Base-by-base conservation (phyloP, 164 flowering plant species). In the Stephania yunnanensis region DNA sequence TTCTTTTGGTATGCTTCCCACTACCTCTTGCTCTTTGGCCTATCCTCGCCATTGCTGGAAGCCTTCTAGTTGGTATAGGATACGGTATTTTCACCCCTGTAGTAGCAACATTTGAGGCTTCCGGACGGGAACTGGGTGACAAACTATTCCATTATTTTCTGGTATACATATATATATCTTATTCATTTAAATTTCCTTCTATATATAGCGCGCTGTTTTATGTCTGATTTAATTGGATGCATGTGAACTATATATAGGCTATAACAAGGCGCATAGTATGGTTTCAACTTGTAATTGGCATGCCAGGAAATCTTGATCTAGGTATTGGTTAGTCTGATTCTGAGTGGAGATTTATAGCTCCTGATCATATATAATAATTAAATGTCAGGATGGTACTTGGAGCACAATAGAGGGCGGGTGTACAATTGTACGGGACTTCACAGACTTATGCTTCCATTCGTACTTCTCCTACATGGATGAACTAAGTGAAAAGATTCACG, bases 391-490 rank as follows among this genome's bases (percentile, higher is more conserved):
- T 81, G 99, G 99, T 36, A 80, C 85, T 73, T 83, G 82, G 86
- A 84, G 94, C 76, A 89, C 99, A 3, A 31, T 93, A 3, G 44
- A 83, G 77, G 91, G 87, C 68, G 85, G 96, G 80, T 93, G 90
- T 81, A 91, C 90, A 0, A 87, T 80, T 17, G 99, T 95, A 52
- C 82, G 81, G 46, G 99, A 95, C 74, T 85, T 95, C 76, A 88
- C 89, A 0, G 98, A 95, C 78, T 87, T 95, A 76, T 93, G 95
- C 84, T 95, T 92, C 82, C 94, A 93, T 77, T 93, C 98, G 22
- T 95, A 92, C 84, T 93, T 93, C 83, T 93, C 97, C 71, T 88
- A 76, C 83, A 93, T 93, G 97, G 97, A 95, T 82, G 99, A 93
- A 64, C 80, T 95, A 69, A 80, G 84, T 77, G 92, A 91, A 76